Conservation (phyloP, 805 yeast genomes). For the Maudiozyma saulgeensis region DNA sequence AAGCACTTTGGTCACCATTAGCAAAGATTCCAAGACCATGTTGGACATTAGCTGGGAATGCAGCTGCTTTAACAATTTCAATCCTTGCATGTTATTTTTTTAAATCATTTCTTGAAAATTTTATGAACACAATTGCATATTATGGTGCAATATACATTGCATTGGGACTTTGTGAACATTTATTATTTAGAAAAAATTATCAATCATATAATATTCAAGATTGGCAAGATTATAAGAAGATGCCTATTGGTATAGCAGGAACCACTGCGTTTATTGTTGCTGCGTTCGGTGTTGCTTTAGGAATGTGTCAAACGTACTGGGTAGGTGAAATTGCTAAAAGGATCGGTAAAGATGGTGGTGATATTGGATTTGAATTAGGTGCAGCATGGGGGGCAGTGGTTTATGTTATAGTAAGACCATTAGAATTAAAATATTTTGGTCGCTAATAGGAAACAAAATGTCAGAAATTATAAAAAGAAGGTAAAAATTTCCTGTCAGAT, state of each 20-base stretch:
- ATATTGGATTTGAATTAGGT: constrained; percentile 77
- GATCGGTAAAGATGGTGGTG: constrained; percentile 47
- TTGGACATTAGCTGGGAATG: constrained; percentile 74
- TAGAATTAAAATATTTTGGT: constrained; percentile 62
- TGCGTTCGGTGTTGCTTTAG: constrained; percentile 72
- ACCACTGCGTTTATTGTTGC: constrained; percentile 71
- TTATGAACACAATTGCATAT: constrained; percentile 86
- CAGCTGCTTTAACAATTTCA: constrained; percentile 69
- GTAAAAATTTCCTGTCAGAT: not conserved
- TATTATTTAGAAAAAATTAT: constrained; percentile 56
- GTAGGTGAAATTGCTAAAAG: constrained; percentile 52
- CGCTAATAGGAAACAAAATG: constrained; percentile 18
- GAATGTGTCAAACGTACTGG: constrained; percentile 84
- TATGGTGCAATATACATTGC: constrained; percentile 80
- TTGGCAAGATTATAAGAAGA: constrained; percentile 44
- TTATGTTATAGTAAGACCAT: constrained; percentile 49
- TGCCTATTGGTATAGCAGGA: constrained; percentile 75
- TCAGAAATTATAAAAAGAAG: no score
- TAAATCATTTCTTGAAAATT: constrained; percentile 61
- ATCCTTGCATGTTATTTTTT: constrained; percentile 80
- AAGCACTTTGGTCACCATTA: constrained; percentile 68
- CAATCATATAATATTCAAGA: constrained; percentile 51
- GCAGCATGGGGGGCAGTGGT: constrained; percentile 57
- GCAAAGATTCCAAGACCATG: constrained; percentile 65
- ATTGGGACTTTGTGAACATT: constrained; percentile 68